Percentiles rank a stretch among this genome's conserved stretches.
Conservation (phyloP, 768 basidiomycete genomes). For the Tricholoma bakamatsutake region DNA sequence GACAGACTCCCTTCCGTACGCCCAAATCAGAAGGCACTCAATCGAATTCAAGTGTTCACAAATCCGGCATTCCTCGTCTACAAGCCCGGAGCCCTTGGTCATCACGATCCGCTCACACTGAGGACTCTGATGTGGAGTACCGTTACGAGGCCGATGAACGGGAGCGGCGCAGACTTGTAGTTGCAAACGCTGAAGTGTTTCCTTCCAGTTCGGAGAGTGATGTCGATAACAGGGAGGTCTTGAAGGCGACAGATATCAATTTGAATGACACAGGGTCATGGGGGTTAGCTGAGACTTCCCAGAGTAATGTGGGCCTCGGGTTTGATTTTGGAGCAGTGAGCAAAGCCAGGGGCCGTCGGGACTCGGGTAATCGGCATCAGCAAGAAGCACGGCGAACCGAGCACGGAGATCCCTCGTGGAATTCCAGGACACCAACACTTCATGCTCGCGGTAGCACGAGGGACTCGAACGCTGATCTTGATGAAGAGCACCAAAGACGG, state of each 20-base stretch:
- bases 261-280: neutral
- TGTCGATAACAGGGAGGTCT: slow-evolving; percentile 12
- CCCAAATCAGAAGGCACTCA: neutral
- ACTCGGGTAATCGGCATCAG: neutral
- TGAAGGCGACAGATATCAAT: neutral
- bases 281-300: neutral
- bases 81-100: slow-evolving; percentile 18
- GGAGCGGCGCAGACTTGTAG: slow-evolving; percentile 36
- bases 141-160: slow-evolving; percentile 32
- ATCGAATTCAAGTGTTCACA: neutral
- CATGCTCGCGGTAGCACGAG: neutral
- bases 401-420: neutral
- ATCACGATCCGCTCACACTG: slow-evolving; percentile 18
- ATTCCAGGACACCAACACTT: neutral
- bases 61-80: slow-evolving; percentile 32
- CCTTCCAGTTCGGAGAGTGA: slow-evolving; percentile 38
- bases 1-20: neutral
- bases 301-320: slow-evolving; percentile 8
- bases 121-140: slow-evolving; percentile 41
- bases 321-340: slow-evolving; percentile 2
- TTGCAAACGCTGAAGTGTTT: slow-evolving; percentile 39
- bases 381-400: neutral
- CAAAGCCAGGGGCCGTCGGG: neutral
- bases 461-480: slow-evolving; percentile 6
- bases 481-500: slow-evolving; percentile 21